Percentiles rank a stretch among this genome's conserved stretches.
Evolutionary conservation across 2,329 filamentous ascomycete genomes (phyloP).

Genomic region (Zymoseptoria ardabiliae): DNA sequence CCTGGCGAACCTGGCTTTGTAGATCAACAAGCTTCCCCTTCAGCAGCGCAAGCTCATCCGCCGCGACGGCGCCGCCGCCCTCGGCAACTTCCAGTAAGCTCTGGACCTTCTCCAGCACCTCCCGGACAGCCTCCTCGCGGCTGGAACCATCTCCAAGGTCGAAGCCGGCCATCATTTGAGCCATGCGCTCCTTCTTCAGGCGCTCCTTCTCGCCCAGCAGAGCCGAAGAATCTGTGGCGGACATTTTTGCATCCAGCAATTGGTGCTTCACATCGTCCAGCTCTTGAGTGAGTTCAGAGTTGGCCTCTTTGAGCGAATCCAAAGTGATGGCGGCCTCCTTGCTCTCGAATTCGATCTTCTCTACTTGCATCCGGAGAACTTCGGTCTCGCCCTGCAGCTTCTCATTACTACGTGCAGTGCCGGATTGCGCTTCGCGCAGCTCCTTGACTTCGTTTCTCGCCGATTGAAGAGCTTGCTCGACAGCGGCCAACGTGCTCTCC

Average conservation of each 20-base stretch:
- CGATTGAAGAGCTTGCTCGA: conserved; percentile 74
- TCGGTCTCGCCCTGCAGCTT: conserved; percentile 78
- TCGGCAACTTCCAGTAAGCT: conserved; percentile 68
- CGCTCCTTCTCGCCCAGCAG: conserved; percentile 95
- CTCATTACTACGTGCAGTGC: conserved; percentile 84
- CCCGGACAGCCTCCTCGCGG: conserved; percentile 77
- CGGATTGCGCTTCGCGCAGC: conserved; percentile 78
- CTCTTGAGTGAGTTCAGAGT: conserved; percentile 82
- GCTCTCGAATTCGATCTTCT: conserved; percentile 90
- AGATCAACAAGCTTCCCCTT: conserved; percentile 76
- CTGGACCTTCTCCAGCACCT: conserved; percentile 78
- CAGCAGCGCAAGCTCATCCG: conserved; percentile 72
- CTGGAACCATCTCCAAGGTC: conserved; percentile 88
- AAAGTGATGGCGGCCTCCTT: conserved; percentile 97
- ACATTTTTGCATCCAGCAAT: conserved; percentile 92
- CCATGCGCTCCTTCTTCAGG: conserved; percentile 98
- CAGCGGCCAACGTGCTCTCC: conserved; percentile 70
- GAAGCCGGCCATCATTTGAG: conserved; percentile 99
- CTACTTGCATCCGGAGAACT: conserved; percentile 91
- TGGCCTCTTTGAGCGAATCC: conserved; percentile 94
- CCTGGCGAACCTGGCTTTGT: conserved; percentile 86
- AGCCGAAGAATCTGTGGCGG: conserved; percentile 83
- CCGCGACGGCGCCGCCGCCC: conserved; percentile 68
- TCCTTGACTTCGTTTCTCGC: conserved; percentile 78
- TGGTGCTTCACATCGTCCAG: conserved; percentile 95